Evolutionary conservation across 345 rosid genomes (phyloP).

Genomic region (Sapria himalayana): DNA sequence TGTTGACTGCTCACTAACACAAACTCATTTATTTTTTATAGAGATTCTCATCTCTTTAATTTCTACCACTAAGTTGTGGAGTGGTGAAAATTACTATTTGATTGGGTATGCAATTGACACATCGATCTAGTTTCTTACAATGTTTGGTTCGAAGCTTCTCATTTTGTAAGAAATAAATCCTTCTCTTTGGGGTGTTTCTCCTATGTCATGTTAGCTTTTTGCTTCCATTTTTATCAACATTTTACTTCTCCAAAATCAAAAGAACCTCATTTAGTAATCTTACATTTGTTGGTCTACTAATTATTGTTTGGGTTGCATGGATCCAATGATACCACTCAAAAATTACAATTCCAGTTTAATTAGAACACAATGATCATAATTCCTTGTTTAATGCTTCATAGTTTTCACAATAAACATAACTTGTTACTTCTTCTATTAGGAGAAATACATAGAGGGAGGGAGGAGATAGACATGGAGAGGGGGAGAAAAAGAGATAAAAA

Average conservation of each 20-base stretch:
- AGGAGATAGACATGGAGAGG: too few relatives aligned
- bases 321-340: conserved; percentile 34
- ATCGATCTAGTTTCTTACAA: conserved; percentile 40
- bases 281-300: conserved; percentile 38
- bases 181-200: conserved; percentile 65
- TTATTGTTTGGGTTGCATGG: conserved; percentile 55
- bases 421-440: too few relatives aligned
- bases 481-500: too few relatives aligned
- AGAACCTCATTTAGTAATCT: conserved; percentile 34
- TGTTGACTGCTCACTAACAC: conserved; percentile 16
- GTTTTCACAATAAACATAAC: too few relatives aligned
- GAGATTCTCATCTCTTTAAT: conserved; percentile 27
- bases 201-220: conserved; percentile 77
- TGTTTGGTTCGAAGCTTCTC: conserved; percentile 15
- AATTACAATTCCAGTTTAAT: too few relatives aligned
- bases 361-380: too few relatives aligned
- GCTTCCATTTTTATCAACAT: conserved; percentile 48
- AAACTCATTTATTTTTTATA: conserved; percentile 22
- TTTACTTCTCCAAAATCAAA: conserved; percentile 50
- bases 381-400: too few relatives aligned
- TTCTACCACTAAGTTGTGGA: conserved; percentile 38
- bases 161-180: conserved; percentile 55
- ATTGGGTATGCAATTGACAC: conserved; percentile 30
- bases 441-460: too few relatives aligned
- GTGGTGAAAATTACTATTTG: conserved; percentile 20